Evolutionary conservation across 345 rosid genomes (phyloP).

Genomic region (Eutrema heterophyllum): DNA sequence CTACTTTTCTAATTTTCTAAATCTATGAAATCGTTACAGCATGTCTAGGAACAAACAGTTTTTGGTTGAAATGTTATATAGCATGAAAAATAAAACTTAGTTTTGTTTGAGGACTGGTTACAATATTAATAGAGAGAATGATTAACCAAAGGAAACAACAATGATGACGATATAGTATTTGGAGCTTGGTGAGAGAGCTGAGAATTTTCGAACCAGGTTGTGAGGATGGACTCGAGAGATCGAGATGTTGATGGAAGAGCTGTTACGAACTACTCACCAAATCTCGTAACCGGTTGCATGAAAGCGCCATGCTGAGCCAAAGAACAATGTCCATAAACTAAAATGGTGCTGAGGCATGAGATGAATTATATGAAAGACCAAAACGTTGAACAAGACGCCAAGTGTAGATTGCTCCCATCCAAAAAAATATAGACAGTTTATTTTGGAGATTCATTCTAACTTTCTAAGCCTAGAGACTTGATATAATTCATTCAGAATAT

Average conservation of each 20-base stretch:
- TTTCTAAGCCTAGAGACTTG: no score
- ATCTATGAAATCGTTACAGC: not conserved
- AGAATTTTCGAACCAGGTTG: not conserved
- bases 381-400: no score
- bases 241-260: not conserved
- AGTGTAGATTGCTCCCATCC: no score
- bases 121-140: no score
- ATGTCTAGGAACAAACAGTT: not conserved
- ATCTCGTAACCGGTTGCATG: not conserved
- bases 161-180: not conserved
- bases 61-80: not conserved
- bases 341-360: not conserved
- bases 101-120: no score
- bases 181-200: not conserved
- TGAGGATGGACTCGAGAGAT: not conserved
- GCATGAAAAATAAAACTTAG: not conserved
- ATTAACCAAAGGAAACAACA: not conserved
- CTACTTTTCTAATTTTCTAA: not conserved
- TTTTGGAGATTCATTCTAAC: no score
- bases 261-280: not conserved
- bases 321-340: not conserved
- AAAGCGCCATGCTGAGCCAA: not conserved
- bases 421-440: no score
- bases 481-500: no score
- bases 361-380: not conserved